Evolutionary conservation across 1,284 basidiomycete genomes (phyloP), one percentile per base, ranked within the genome.

Genomic region (Leucoagaricus sp.): DNA sequence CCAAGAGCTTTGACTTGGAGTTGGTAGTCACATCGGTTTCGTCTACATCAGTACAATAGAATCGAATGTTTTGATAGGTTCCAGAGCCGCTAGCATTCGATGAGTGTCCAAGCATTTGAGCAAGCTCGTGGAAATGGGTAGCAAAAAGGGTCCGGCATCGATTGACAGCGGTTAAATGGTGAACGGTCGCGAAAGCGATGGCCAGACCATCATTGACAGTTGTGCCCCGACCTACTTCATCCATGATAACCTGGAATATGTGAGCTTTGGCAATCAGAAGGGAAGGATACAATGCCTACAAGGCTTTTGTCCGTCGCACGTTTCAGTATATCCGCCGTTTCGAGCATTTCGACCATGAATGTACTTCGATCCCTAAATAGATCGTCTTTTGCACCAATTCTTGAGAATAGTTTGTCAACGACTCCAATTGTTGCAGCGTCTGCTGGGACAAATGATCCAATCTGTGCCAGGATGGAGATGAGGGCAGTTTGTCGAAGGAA

Each of bases 371-470:
- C 94, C 58, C 92, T 85, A 70, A 93, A 97, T 31, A 99, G 74
- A 68, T 99, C 96, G 69, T 99, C 96, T 67, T 93, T 90, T 0
- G 97, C 96, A 0, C 96, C 97, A n/a, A 99, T 85, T 49, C 96
- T 83, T 19, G 93, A 94, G 70, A 98, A 98, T 8, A 99, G 77
- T 60, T 85, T 86, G 73, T 99, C 96, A 7, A 98, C 89, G 12
- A 98, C 77, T 1, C 96, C 95, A 41, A 99, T 74, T 28, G 75
- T 74, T 1, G 93, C 94, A 17, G 71, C 69, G 49, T 89, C 84
- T 25, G 96, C 95, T 1, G 97, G 97, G 0, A 99, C 94, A 70
- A 93, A 99, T 6, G 89, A 91, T 2, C 96, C 96, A 5, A 86
- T 84, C 71, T 99, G 96, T 0, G 96, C 96, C 1, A 99, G 80